Evolutionary conservation across 768 basidiomycete genomes (phyloP), one percentile per base, ranked within the genome.

Genomic region (Lactarius psammicola): DNA sequence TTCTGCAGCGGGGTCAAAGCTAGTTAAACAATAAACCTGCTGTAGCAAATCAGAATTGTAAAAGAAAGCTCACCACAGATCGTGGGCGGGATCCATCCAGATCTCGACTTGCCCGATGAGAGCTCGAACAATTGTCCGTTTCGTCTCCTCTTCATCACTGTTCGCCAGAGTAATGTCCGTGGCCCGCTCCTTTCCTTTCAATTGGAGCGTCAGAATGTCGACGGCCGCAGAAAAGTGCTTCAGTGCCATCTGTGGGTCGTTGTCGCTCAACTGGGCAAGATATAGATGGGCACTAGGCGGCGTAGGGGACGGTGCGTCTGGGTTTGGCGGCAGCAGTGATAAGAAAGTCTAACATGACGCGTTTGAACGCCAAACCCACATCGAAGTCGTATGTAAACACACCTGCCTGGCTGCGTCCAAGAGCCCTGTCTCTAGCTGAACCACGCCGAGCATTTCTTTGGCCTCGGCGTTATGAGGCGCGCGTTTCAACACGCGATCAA

Each of bases 81-180:
- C 93, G 69, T 89, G 88, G 2, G 83, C 82, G 34, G 90, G 90
- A 71, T 95, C 91, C 94, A 97, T 96, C 94, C 94, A 97, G 18
- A 95, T 90, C 74, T 96, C 95, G 30, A 95, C 89, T 83, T 95
- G 94, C 9, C 89, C 90, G 34, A 94, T 82, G 26, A 95, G 81
- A 9, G 92, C 92, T 46, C 89, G 81, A 13, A 94, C 87, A 63
- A 89, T 86, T 72, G 86, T 91, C 36, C 76, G 82, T 72, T 80
- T 87, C 56, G 87, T 74, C 69, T 91, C 88, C 3, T 79, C 74
- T 64, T 89, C 86, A 68, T 84, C 85, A 56, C 66, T 73, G 60
- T 72, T 75, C 5, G 73, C 72, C 59, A 75, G 80, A 64, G 73
- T 77, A 8, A 70, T 51, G 20, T 70, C 76, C 18, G 77, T 76